Evolutionary conservation across 805 yeast genomes (phyloP).

Genomic region (Huiozyma sinensis): DNA sequence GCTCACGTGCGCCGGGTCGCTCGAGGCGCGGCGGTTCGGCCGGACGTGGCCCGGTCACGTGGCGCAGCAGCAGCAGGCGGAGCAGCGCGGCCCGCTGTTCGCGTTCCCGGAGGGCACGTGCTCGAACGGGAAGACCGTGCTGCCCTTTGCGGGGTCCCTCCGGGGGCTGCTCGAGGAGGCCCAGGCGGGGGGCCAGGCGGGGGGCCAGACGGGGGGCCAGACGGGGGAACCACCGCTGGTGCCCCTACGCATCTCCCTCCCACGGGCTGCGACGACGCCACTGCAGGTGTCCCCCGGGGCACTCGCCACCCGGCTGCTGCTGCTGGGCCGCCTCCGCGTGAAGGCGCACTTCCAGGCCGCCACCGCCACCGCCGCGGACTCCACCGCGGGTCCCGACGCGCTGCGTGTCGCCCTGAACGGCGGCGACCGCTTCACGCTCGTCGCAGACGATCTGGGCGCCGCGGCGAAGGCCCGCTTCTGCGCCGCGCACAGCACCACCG

Average conservation of each 20-base stretch:
- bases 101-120: slow-evolving; percentile 76
- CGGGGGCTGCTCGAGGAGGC: no score
- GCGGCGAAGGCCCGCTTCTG: neutral
- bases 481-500: no score
- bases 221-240: slow-evolving; percentile 3
- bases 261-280: no score
- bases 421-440: neutral
- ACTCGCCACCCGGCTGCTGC: neutral
- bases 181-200: neutral
- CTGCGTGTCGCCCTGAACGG: neutral
- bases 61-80: neutral
- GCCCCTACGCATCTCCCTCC: slow-evolving; percentile 10
- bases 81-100: neutral
- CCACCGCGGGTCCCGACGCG: neutral
- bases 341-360: neutral
- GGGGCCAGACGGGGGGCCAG: neutral
- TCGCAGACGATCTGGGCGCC: neutral
- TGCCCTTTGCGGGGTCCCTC: slow-evolving; percentile 40
- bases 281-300: no score
- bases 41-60: neutral
- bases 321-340: neutral
- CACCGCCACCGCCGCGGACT: neutral
- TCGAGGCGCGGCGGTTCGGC: slow-evolving; percentile 10
- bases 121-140: slow-evolving; percentile 67
- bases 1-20: slow-evolving; percentile 17